Base-by-base conservation (phyloP, 768 basidiomycete species). In the Psilocybe tampanensis region DNA sequence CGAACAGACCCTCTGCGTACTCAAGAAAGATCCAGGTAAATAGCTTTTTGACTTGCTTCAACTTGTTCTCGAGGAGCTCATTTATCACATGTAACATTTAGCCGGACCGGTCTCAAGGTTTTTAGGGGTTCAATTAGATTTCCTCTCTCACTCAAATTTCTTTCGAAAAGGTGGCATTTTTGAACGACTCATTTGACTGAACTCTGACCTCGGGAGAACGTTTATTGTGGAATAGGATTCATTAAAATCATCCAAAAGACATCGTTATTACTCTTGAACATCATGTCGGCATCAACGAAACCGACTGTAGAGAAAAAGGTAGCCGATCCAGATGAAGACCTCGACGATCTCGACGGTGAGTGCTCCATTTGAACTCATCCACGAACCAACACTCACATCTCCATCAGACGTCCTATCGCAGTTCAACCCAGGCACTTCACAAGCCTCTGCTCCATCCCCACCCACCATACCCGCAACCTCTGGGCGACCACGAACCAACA, bases 291-390 rank as follows among this genome's bases (percentile, higher is more conserved):
- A 24, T 54, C 58, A n/a, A n/a, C n/a, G 33, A 62, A 64, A 52
- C 65, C 66, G 13, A 62, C 58, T 5, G 54, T 66, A 18, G 57
- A 65, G 36, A 65, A 69, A 52, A 56, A 63, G 32, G 52, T 57
- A 18, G 62, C 60, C 12, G 68, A 71, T 33, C 52, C 56, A 3
- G 79, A 80, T 24, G 86, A 87, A 19, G 85, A 90, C 68, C 66
- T 88, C 18, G 88, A 90, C 64, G 88, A 90, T 64, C 81, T 90
- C 45, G 88, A 90, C 67, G 82, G 79, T 79, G 55, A 32, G 62
- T 21, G 44, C 64, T 52, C 24, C 18, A 43, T 6, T 24, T 44
- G 53, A 43, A 52, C 22, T 21, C 49, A 60, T n/a, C n/a, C 48
- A 44, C 23, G 17, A 33, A 21, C 44, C 54, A 17, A 6, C 51